A percentile compares a stretch with the other conserved stretches of the same genome.
phyloP scores from a whole-genome alignment of 306 rosid species.

The Geum urbanum region DNA sequence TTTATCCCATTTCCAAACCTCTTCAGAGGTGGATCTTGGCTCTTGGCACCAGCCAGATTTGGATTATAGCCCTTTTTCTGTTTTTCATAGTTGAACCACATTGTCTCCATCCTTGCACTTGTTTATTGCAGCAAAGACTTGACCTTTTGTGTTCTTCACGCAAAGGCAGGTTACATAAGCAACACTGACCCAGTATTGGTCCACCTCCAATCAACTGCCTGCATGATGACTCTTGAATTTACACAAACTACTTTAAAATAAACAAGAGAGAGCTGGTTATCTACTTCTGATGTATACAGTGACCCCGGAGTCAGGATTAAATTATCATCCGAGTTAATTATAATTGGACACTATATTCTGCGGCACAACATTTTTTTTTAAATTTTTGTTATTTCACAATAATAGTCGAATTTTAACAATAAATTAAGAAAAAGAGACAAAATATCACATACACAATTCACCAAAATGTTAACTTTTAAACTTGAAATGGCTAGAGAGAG shows the following conservation, averaged over 20 bases:
- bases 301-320: no score
- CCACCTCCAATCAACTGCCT: conserved; percentile 29
- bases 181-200: conserved; percentile 23
- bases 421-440: no score
- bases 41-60: conserved; percentile 9
- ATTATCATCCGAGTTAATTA: no score
- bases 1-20: background rate
- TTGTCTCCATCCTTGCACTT: background rate
- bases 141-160: conserved; percentile 29
- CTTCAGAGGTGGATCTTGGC: background rate
- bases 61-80: conserved; percentile 5
- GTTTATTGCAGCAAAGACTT: background rate
- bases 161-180: conserved; percentile 24
- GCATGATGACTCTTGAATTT: background rate
- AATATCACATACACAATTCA: no score
- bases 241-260: background rate
- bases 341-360: no score
- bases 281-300: background rate
- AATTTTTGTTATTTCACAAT: no score
- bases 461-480: no score
- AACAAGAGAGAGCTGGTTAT: background rate
- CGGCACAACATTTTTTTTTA: no score
- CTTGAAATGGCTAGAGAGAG: no score
- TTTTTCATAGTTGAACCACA: background rate
- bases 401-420: no score